phyloP scores from a whole-genome alignment of 2,329 filamentous ascomycete genomes.

The Neurospora sp. region DNA sequence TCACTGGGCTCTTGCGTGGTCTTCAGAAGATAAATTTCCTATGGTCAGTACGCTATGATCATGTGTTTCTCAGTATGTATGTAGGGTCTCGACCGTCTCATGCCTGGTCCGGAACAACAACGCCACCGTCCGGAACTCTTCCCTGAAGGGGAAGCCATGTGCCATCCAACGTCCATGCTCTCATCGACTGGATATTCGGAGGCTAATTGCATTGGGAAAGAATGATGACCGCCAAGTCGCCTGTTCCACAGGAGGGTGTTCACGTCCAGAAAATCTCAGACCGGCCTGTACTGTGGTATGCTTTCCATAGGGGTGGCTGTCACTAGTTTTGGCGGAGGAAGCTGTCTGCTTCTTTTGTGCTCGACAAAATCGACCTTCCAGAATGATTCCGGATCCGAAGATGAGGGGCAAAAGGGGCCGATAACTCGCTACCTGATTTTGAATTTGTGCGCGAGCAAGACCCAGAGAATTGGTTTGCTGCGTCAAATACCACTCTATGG shows the following conservation, averaged over 20 bases:
- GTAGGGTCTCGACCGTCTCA: background rate
- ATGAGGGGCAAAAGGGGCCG: background rate
- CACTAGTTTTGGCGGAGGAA: background rate
- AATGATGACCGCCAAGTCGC: background rate
- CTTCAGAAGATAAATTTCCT: background rate
- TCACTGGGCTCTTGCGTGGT: background rate
- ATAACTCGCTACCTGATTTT: background rate
- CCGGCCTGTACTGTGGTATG: background rate
- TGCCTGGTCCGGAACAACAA: conserved; percentile 2
- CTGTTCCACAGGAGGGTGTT: background rate
- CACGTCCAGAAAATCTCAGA: background rate
- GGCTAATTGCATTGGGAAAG: background rate
- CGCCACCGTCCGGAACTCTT: conserved; percentile 8
- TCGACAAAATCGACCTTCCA: background rate
- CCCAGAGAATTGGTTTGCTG: background rate
- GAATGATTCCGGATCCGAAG: background rate
- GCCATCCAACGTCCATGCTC: conserved; percentile 4
- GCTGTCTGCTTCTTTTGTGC: background rate
- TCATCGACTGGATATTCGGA: background rate
- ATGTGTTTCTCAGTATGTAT: background rate
- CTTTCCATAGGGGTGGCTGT: background rate
- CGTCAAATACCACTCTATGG: background rate
- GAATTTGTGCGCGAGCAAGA: background rate
- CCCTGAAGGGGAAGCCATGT: conserved; percentile 8
- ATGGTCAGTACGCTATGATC: too few species aligned